These are phyloP conservation scores for Pulveroboletus ravenelii DNA, from an alignment of 768 basidiomycete species.

Conservation along the genomic window DNA sequence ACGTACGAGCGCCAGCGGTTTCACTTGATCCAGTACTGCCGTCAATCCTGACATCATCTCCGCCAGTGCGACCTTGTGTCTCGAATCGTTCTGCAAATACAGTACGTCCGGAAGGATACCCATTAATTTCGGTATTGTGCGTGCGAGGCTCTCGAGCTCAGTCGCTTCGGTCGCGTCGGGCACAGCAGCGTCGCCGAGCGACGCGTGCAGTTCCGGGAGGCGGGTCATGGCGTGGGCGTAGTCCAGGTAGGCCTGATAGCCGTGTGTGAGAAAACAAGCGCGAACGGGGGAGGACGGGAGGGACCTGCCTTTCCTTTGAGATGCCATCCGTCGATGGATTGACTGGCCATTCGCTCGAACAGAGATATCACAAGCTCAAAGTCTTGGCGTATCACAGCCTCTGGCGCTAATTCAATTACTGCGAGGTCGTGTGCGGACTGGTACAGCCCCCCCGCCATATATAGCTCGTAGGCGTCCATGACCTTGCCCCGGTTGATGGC, in stretches of 20 bases:
- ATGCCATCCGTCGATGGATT: slow-evolving; percentile 70
- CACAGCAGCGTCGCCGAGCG: slow-evolving; percentile 37
- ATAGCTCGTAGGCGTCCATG: slow-evolving; percentile 73
- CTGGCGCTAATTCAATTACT: slow-evolving; percentile 82
- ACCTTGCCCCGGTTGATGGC: slow-evolving; percentile 57
- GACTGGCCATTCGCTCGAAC: slow-evolving; percentile 58
- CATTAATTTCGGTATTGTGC: slow-evolving; percentile 61
- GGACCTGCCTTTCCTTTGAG: slow-evolving; percentile 70
- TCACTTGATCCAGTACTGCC: slow-evolving; percentile 51
- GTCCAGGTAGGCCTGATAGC: slow-evolving; percentile 59
- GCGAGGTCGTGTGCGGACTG: slow-evolving; percentile 79
- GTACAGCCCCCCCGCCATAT: slow-evolving; percentile 64
- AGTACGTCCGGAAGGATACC: slow-evolving; percentile 65
- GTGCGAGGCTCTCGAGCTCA: slow-evolving; percentile 58
- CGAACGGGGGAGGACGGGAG: background rate
- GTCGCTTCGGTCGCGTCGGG: slow-evolving; percentile 44
- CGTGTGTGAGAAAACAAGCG: slow-evolving; percentile 3
- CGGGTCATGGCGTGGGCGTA: slow-evolving; percentile 62
- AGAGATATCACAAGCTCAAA: slow-evolving; percentile 60
- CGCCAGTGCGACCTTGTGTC: slow-evolving; percentile 65
- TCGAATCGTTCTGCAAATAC: slow-evolving; percentile 49
- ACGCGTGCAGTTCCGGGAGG: slow-evolving; percentile 51
- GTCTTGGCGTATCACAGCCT: slow-evolving; percentile 63
- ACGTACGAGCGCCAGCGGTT: slow-evolving; percentile 59
- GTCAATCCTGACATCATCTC: slow-evolving; percentile 70